A percentile compares a stretch with the other conserved stretches of the same genome.
These are phyloP conservation scores for Quercus lobata DNA, from an alignment of 331 rosid genomes.

Conservation along the genomic window DNA sequence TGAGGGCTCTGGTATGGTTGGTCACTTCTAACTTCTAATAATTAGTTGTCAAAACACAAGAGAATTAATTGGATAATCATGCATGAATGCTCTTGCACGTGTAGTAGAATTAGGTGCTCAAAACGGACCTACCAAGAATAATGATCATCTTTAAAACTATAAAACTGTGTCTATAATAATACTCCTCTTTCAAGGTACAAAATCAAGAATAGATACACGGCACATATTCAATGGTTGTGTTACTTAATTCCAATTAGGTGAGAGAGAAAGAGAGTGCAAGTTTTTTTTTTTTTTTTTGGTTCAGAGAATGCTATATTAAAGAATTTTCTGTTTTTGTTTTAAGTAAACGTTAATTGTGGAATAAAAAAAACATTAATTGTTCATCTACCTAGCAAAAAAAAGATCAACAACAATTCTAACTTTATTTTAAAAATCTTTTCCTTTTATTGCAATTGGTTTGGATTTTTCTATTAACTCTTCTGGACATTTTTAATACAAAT, in stretches of 20 bases:
- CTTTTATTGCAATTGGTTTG: background rate
- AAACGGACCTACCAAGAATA: conserved; percentile 5
- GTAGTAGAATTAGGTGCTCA: background rate
- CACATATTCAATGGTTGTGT: background rate
- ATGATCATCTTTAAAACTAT: background rate
- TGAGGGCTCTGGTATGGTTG: background rate
- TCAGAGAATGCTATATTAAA: background rate
- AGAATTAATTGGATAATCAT: background rate
- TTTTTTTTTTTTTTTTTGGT: background rate
- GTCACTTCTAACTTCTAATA: background rate
- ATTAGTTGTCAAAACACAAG: background rate
- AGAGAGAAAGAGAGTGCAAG: background rate
- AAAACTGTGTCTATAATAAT: background rate
- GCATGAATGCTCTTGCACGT: conserved; percentile 10
- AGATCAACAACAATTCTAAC: no score
- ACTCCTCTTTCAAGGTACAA: background rate
- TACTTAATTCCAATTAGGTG: background rate
- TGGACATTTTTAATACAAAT: background rate
- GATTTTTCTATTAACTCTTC: background rate
- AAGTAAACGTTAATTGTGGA: background rate
- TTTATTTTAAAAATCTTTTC: background rate
- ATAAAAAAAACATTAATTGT: no score
- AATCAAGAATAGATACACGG: background rate
- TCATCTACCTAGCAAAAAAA: no score
- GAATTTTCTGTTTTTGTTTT: background rate